Percentiles rank a stretch among this genome's conserved stretches.
phyloP scores from a whole-genome alignment of 176 grass and related monocot genomes.

The Lolium perenne region DNA sequence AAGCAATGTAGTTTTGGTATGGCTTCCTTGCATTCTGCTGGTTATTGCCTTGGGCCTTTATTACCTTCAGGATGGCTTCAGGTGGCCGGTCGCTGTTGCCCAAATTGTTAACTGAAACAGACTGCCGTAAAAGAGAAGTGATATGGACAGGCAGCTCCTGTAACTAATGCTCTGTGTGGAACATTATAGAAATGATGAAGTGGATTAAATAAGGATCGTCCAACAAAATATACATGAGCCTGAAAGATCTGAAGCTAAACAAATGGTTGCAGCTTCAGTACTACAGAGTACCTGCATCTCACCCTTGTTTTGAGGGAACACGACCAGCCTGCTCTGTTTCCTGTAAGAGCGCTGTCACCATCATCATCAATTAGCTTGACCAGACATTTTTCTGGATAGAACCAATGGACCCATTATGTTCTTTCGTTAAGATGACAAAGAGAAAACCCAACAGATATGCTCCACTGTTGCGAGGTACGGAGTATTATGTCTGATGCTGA shows the following conservation, averaged over 20 bases:
- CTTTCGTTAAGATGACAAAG: not conserved
- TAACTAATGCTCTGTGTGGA: not conserved
- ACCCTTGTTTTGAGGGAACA: not conserved
- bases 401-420: not conserved
- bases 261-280: not conserved
- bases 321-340: not conserved
- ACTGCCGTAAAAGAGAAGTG: constrained; percentile 32
- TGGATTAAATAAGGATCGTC: not conserved
- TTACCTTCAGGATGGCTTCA: constrained; percentile 16
- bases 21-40: constrained; percentile 43
- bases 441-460: constrained; percentile 4
- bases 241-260: not conserved
- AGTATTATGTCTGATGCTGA: constrained; percentile 8
- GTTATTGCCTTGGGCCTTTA: constrained; percentile 8
- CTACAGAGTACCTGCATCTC: not conserved
- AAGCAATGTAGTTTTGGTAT: constrained; percentile 51
- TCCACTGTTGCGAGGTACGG: not conserved
- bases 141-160: not conserved
- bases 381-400: not conserved
- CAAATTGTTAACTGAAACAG: not conserved
- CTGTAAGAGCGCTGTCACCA: not conserved
- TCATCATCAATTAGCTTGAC: not conserved
- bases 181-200: not conserved
- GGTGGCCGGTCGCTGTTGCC: constrained; percentile 23
- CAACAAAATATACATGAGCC: not conserved